Conservation (phyloP, 176 grass and related monocot species). For the Rhynchospora breviuscula region DNA sequence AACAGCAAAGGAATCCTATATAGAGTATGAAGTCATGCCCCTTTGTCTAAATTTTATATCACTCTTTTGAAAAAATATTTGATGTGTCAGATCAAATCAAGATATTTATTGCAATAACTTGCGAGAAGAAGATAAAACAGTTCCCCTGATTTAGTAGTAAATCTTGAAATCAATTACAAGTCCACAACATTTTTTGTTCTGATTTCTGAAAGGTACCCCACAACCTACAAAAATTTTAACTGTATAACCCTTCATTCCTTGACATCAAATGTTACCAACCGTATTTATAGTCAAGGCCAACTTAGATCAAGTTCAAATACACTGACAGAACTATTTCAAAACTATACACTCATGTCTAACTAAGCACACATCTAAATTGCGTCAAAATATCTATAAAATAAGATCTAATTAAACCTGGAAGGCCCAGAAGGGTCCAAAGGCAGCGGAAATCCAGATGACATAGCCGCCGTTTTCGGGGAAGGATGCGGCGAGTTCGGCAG, state of each 20-base stretch:
- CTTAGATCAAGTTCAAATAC: not conserved
- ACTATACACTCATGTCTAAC: no score
- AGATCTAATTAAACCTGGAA: conserved; percentile 53
- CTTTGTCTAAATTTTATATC: not conserved
- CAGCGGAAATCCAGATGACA: conserved; percentile 81
- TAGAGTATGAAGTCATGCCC: not conserved
- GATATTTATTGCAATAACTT: not conserved
- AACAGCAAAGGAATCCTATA: not conserved
- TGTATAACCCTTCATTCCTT: not conserved
- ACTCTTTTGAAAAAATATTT: not conserved
- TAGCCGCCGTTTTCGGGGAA: conserved; percentile 89
- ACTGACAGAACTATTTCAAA: not conserved
- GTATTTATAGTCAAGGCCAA: not conserved
- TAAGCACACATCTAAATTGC: not conserved
- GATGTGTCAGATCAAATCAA: not conserved
- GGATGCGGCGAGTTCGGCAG: conserved; percentile 68
- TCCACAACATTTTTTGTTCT: no score
- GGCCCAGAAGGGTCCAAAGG: conserved; percentile 61
- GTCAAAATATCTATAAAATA: no score
- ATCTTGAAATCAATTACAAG: not conserved
- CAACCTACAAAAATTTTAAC: not conserved
- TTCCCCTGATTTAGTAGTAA: not conserved
- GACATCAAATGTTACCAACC: not conserved
- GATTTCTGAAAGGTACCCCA: not conserved
- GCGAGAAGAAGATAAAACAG: not conserved